Evolutionary conservation across 805 yeast species (phyloP).

Genomic region (Candida stauntonica): DNA sequence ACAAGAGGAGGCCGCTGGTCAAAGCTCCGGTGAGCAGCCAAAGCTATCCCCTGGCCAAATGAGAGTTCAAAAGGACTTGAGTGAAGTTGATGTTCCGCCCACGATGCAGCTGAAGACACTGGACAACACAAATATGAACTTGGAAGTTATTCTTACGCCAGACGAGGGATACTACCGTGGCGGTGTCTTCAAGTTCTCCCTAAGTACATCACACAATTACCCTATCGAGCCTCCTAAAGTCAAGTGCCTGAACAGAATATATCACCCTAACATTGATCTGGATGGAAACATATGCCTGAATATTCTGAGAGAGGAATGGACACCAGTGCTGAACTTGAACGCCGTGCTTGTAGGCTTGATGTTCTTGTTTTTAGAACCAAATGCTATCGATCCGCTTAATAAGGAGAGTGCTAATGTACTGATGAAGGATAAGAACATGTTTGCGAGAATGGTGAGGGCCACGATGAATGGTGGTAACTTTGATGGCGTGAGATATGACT

Average conservation of each 20-base stretch:
- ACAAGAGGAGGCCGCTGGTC: conserved; percentile 38
- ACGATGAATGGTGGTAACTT: conserved; percentile 75
- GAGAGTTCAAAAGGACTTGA: conserved; percentile 70
- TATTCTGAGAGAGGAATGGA: conserved; percentile 93
- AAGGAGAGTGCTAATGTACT: conserved; percentile 76
- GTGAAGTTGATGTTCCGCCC: conserved; percentile 60
- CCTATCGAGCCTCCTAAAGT: conserved; percentile 95
- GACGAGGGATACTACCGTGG: conserved; percentile 65
- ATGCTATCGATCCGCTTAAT: conserved; percentile 87
- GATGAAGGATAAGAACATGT: conserved; percentile 40
- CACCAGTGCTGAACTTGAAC: conserved; percentile 82
- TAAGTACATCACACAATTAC: conserved; percentile 62
- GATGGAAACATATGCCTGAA: conserved; percentile 91
- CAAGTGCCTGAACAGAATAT: conserved; percentile 63
- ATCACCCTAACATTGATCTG: conserved; percentile 90
- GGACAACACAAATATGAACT: conserved; percentile 51
- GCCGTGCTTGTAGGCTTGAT: conserved; percentile 80
- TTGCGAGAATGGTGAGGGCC: conserved; percentile 50
- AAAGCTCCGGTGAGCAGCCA: not conserved
- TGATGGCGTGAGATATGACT: conserved; percentile 56
- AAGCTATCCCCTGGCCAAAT: conserved; percentile 61
- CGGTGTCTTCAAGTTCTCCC: conserved; percentile 70
- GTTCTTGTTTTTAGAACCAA: conserved; percentile 84
- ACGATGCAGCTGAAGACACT: conserved; percentile 50
- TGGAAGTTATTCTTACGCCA: conserved; percentile 55